A percentile compares a stretch with the other conserved stretches of the same genome.
phyloP scores from a whole-genome alignment of 2,329 filamentous ascomycete genomes.

The Diplodia mutila region DNA sequence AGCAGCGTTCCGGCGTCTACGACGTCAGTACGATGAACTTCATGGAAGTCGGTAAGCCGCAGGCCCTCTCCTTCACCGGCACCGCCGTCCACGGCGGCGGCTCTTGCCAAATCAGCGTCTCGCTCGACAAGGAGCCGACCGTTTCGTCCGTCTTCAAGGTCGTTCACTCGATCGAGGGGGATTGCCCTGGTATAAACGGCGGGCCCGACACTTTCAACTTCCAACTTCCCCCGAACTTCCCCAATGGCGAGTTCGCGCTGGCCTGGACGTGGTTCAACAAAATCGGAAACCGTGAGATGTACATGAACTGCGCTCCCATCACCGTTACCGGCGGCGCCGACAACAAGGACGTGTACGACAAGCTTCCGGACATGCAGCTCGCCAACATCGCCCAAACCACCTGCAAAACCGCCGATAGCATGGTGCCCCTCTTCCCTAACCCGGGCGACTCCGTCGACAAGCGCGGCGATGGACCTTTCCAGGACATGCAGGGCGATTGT shows the following conservation, averaged over 20 bases:
- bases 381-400: constrained; percentile 61
- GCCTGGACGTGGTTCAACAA: constrained; percentile 94
- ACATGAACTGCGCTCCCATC: constrained; percentile 91
- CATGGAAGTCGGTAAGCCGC: constrained; percentile 64
- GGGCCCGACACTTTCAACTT: constrained; percentile 70
- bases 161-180: constrained; percentile 84
- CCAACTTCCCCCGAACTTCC: constrained; percentile 71
- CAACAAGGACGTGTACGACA: constrained; percentile 55
- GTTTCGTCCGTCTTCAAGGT: constrained; percentile 77
- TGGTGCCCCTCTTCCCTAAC: constrained; percentile 63
- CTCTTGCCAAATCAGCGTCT: constrained; percentile 84
- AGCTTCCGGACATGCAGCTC: constrained; percentile 70
- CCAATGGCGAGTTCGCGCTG: constrained; percentile 73
- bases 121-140: constrained; percentile 72
- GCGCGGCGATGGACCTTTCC: constrained; percentile 1
- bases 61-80: constrained; percentile 70
- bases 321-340: constrained; percentile 57
- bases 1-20: constrained; percentile 54
- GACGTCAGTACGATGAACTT: constrained; percentile 60
- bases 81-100: constrained; percentile 84
- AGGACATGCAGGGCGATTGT: neutral
- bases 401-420: constrained; percentile 59
- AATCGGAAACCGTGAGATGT: constrained; percentile 58
- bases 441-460: constrained; percentile 60
- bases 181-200: constrained; percentile 72